Conservation (phyloP, 805 yeast species). For the Metschnikowia henanensis region DNA sequence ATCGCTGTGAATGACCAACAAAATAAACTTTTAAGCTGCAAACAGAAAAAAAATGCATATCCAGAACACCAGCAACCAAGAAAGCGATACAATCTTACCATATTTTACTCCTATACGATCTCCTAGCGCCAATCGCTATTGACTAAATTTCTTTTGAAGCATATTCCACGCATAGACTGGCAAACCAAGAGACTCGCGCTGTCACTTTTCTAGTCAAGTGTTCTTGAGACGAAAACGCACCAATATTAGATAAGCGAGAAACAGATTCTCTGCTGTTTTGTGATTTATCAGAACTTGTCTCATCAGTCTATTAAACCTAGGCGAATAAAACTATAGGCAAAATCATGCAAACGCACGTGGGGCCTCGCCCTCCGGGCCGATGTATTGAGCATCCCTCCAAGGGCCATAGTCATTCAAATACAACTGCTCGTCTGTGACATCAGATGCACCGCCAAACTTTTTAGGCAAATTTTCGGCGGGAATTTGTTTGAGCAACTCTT, state of each 20-base stretch:
- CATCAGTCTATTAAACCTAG: constrained; percentile 4
- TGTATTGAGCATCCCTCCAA: constrained; percentile 87
- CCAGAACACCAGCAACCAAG: no score
- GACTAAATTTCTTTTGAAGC: no score
- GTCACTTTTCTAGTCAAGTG: no score
- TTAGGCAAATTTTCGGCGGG: constrained; percentile 90
- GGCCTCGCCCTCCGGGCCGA: constrained; percentile 96
- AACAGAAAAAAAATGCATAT: no score
- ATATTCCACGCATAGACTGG: no score
- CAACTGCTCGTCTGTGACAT: constrained; percentile 74
- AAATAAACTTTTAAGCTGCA: no score
- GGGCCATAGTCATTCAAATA: constrained; percentile 93
- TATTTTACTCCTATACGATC: no score
- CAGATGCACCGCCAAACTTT: constrained; percentile 85
- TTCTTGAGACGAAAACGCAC: no score
- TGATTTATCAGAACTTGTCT: not conserved
- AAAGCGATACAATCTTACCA: no score
- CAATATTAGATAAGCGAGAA: not conserved
- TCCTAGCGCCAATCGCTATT: no score
- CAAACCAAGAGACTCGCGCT: no score
- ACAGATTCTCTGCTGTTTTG: not conserved
- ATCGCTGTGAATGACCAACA: no score
- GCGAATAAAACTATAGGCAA: not conserved
- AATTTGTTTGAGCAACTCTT: constrained; percentile 86
- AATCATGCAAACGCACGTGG: constrained; percentile 44